Evolutionary conservation across 768 basidiomycete species (phyloP).

Genomic region (Boletus sp.): DNA sequence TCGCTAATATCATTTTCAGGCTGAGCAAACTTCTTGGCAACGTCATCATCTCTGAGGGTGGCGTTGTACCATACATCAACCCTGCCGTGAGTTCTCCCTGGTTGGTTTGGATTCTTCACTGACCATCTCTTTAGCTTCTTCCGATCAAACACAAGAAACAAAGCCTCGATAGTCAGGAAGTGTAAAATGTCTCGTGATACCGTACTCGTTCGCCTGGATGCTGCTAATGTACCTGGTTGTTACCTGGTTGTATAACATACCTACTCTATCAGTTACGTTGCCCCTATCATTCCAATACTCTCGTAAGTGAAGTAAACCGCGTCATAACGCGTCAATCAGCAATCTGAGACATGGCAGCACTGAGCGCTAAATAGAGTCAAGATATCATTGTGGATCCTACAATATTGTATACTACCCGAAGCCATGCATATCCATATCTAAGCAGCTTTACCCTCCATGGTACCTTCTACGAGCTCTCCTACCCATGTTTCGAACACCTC

Average conservation of each 20-base stretch:
- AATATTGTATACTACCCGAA: constrained; percentile 22
- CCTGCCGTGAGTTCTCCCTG: constrained; percentile 41
- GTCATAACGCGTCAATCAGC: neutral
- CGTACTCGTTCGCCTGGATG: neutral
- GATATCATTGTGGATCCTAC: constrained; percentile 31
- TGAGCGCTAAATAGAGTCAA: neutral
- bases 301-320: neutral
- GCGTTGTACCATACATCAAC: constrained; percentile 84
- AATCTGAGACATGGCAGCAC: neutral
- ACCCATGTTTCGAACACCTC: constrained; percentile 78
- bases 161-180: constrained; percentile 33
- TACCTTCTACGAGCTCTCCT: constrained; percentile 64
- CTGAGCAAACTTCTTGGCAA: constrained; percentile 70
- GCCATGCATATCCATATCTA: constrained; percentile 22
- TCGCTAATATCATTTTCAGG: constrained; percentile 32
- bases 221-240: constrained; percentile 10
- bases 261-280: neutral
- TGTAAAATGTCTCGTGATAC: constrained; percentile 15
- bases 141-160: constrained; percentile 33
- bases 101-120: neutral
- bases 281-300: neutral
- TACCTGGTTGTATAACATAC: constrained; percentile 1
- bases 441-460: constrained; percentile 66
- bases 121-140: constrained; percentile 22
- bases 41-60: constrained; percentile 94